Conservation (phyloP, 1,284 basidiomycete genomes). For the Xanthoconium separans region DNA sequence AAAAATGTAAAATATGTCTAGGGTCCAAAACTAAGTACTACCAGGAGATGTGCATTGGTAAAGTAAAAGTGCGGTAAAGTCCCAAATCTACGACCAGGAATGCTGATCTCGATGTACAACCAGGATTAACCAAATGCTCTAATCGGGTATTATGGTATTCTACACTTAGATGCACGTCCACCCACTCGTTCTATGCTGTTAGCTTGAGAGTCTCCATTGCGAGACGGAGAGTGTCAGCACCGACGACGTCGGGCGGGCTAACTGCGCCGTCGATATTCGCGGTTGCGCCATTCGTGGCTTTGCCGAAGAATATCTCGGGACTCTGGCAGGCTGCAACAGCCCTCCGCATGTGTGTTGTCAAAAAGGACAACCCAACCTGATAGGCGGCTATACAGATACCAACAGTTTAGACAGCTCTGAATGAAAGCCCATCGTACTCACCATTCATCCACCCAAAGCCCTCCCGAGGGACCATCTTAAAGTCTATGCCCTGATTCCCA, state of each 20-base stretch:
- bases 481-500: constrained; percentile 97
- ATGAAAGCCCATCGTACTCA: constrained; percentile 35
- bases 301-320: constrained; percentile 85
- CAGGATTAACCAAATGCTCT: not conserved
- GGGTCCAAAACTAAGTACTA: no score
- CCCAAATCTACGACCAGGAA: no score
- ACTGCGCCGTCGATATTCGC: constrained; percentile 38
- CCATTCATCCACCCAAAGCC: constrained; percentile 98
- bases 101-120: no score
- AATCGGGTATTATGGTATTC: constrained; percentile 10
- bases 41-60: no score
- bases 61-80: not conserved
- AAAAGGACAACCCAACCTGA: constrained; percentile 93
- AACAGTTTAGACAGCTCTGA: constrained; percentile 23
- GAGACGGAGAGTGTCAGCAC: constrained; percentile 63
- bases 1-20: no score
- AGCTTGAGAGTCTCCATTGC: constrained; percentile 62
- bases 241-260: constrained; percentile 38
- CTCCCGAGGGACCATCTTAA: constrained; percentile 94
- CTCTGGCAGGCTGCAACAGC: constrained; percentile 92
- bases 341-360: constrained; percentile 91
- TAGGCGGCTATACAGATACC: constrained; percentile 66
- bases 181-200: constrained; percentile 15
- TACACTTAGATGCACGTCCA: not conserved
- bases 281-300: constrained; percentile 16